phyloP scores from a whole-genome alignment of 495 filamentous ascomycete genomes.

The Talaromyces ruber region DNA sequence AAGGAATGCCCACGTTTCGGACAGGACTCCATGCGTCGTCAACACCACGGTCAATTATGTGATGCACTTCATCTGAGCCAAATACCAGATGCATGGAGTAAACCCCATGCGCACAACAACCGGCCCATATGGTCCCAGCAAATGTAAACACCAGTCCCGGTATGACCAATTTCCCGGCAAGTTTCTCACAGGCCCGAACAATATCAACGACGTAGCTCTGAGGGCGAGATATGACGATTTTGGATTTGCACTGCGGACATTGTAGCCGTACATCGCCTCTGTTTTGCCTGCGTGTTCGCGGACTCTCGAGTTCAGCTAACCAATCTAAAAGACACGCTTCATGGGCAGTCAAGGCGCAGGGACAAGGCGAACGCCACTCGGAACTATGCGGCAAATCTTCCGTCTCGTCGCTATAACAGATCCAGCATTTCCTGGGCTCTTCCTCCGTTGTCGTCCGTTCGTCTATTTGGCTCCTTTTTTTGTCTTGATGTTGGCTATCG shows the following conservation, averaged over 20 bases:
- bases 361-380: slow-evolving; percentile 84
- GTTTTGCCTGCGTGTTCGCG: slow-evolving; percentile 41
- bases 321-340: slow-evolving; percentile 85
- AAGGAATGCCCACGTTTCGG: slow-evolving; percentile 46
- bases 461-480: not conserved
- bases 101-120: slow-evolving; percentile 49
- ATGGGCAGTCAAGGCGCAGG: slow-evolving; percentile 82
- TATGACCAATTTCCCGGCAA: slow-evolving; percentile 49
- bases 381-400: slow-evolving; percentile 58
- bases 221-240: slow-evolving; percentile 66
- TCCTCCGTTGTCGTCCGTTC: slow-evolving; percentile 5
- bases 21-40: slow-evolving; percentile 33
- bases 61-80: slow-evolving; percentile 47
- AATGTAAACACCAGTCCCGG: slow-evolving; percentile 49
- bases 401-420: slow-evolving; percentile 80
- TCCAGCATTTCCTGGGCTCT: slow-evolving; percentile 74
- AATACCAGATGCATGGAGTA: slow-evolving; percentile 56
- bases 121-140: slow-evolving; percentile 43
- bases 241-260: slow-evolving; percentile 83
- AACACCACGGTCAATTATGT: slow-evolving; percentile 34
- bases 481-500: not conserved
- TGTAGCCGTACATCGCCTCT: slow-evolving; percentile 46
- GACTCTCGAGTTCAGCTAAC: slow-evolving; percentile 74
- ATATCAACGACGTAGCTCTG: slow-evolving; percentile 56
- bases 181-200: slow-evolving; percentile 43